These are phyloP conservation scores for Penicillium sp. DNA, from an alignment of 2,329 filamentous ascomycete species.

Conservation along the genomic window DNA sequence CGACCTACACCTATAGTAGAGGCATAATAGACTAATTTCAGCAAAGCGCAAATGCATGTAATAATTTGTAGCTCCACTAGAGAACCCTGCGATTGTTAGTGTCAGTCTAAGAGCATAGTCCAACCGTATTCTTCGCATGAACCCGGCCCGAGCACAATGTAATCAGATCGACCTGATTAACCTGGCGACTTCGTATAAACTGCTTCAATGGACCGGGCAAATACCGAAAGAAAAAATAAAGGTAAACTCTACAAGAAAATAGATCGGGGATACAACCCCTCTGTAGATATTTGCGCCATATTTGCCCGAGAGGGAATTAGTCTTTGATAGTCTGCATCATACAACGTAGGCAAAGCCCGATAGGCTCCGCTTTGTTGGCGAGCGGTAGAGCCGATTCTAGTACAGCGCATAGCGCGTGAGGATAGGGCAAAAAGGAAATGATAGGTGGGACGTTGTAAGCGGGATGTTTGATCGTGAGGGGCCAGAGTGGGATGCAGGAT, in stretches of 20 bases:
- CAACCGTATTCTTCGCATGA: constrained; percentile 4
- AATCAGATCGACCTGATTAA: constrained; percentile 4
- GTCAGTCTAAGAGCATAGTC: neutral
- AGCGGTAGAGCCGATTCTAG: constrained; percentile 14
- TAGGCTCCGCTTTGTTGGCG: constrained; percentile 13
- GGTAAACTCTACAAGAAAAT: constrained; percentile 13
- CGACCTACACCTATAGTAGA: neutral
- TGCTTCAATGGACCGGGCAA: neutral
- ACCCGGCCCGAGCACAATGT: constrained; percentile 10
- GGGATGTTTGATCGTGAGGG: neutral
- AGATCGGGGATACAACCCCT: constrained; percentile 12
- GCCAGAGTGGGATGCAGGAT: constrained; percentile 8
- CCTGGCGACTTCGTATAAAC: neutral
- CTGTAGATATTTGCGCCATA: neutral
- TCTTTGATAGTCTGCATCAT: neutral
- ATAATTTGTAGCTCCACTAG: constrained; percentile 8
- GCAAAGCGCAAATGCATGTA: constrained; percentile 2
- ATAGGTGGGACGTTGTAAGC: constrained; percentile 8
- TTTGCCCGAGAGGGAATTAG: neutral
- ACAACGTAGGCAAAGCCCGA: constrained; percentile 1
- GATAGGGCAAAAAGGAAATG: neutral
- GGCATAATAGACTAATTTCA: neutral
- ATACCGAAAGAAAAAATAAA: neutral
- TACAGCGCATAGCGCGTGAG: constrained; percentile 24
- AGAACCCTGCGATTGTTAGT: constrained; percentile 1